phyloP scores from a whole-genome alignment of 164 flowering plant genomes.

The Annona squamosa region DNA sequence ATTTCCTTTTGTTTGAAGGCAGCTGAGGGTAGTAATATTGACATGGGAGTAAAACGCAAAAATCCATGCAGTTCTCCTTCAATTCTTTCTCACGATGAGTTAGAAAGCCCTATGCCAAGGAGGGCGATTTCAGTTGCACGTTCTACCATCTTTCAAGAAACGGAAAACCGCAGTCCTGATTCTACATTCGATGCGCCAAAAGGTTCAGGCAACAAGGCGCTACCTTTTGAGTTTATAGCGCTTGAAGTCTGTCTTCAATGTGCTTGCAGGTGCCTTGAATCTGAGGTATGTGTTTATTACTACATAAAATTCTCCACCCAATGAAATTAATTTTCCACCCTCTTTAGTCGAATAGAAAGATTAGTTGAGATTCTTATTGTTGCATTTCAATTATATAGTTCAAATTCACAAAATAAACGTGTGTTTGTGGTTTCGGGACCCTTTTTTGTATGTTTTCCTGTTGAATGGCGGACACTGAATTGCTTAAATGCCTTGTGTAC shows the following conservation, averaged over 20 bases:
- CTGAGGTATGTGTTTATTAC: conserved; percentile 23
- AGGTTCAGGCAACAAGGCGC: conserved; percentile 16
- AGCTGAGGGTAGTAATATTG: conserved; percentile 12
- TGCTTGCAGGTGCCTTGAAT: conserved; percentile 38
- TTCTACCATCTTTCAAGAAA: neutral
- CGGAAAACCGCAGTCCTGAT: conserved; percentile 2
- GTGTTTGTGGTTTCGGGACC: too few relatives aligned
- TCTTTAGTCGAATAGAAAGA: neutral
- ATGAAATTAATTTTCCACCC: neutral
- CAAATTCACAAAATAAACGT: too few relatives aligned
- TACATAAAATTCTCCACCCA: neutral
- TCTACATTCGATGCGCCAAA: conserved; percentile 10
- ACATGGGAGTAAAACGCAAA: conserved; percentile 8
- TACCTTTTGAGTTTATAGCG: conserved; percentile 40
- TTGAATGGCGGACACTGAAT: too few relatives aligned
- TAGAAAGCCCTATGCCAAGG: neutral
- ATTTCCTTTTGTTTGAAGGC: conserved; percentile 5
- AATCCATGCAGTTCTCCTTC: neutral
- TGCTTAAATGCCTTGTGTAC: neutral
- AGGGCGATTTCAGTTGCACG: too few relatives aligned
- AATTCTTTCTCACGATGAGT: neutral
- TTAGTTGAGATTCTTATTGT: too few relatives aligned
- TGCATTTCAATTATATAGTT: too few relatives aligned
- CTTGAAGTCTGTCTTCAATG: conserved; percentile 44
- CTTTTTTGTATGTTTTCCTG: too few relatives aligned